Evolutionary conservation across 352 stramenopile genomes (phyloP), one percentile per base, ranked within the genome.

Genomic region (Phytophthora brassicae): DNA sequence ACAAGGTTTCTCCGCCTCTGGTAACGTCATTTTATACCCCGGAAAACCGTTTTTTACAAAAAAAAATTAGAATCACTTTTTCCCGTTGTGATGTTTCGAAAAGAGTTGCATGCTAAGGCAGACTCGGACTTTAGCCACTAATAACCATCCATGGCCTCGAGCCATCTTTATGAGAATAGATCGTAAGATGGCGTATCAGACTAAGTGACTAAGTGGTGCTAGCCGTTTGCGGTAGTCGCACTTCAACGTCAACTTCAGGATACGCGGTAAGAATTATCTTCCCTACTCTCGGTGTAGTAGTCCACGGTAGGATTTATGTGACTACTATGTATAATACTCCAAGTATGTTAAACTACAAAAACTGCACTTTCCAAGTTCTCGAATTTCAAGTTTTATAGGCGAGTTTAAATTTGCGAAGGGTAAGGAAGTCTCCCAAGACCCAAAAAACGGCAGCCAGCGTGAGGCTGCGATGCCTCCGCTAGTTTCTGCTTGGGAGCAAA

Each of bases 221-320:
- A 41, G 20, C 59, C 50, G 59, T 63, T 67, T 56, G 35, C 22
- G 51, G 19, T 60, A 33, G 13, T 45, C 56, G 16, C 38, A 65
- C 47, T 58, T 58, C 36, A 64, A 63, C 45, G 45, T 63, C 59
- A 65, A 61, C 50, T 67, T 67, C 59, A 66, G 39, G 56, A 64
- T 64, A 59, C 47, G 45, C 41, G 36, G 50, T 62, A 67, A 57
- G n/a, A n/a, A n/a, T n/a, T n/a, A n/a, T n/a, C n/a, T n/a, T n/a
- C n/a, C n/a, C n/a, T n/a, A n/a, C n/a, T n/a, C n/a, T n/a, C n/a
- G n/a, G n/a, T n/a, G n/a, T n/a, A n/a, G n/a, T n/a, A n/a, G n/a
- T n/a, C n/a, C n/a, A n/a, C n/a, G n/a, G n/a, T n/a, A n/a, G n/a
- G n/a, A n/a, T 16, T 47, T 66, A 50, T 66, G 48, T 44, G 41